phyloP scores from a whole-genome alignment of 1,139 yeast genomes.

The Pichia norvegensis region DNA sequence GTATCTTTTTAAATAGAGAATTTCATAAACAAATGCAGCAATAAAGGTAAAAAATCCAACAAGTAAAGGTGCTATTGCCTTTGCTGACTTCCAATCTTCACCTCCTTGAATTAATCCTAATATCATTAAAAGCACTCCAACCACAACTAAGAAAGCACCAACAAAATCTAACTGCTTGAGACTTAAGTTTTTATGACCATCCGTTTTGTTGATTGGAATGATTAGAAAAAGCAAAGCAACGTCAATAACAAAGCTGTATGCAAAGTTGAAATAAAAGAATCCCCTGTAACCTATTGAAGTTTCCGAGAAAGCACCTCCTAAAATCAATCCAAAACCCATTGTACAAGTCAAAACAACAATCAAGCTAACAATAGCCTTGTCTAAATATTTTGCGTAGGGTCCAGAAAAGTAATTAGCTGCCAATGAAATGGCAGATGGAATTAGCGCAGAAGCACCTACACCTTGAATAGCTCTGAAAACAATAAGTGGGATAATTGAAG shows the following conservation, averaged over 20 bases:
- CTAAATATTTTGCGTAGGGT: constrained; percentile 14
- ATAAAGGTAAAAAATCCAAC: constrained; percentile 25
- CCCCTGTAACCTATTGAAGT: constrained; percentile 29
- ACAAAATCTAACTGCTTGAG: constrained; percentile 25
- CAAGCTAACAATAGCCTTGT: constrained; percentile 23
- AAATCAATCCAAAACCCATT: constrained; percentile 28
- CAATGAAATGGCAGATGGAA: constrained; percentile 30
- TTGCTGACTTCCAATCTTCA: constrained; percentile 27
- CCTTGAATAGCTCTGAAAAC: constrained; percentile 35
- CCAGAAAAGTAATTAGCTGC: constrained; percentile 28
- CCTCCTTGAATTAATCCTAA: constrained; percentile 33
- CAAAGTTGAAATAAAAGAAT: constrained; percentile 29
- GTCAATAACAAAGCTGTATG: constrained; percentile 11
- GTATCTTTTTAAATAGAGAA: constrained; percentile 13
- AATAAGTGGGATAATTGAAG: constrained; percentile 27
- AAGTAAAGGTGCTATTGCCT: constrained; percentile 26
- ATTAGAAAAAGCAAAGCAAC: constrained; percentile 19
- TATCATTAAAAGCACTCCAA: constrained; percentile 28
- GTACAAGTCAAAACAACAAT: constrained; percentile 24
- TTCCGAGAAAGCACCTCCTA: constrained; percentile 33
- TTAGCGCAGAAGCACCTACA: constrained; percentile 30
- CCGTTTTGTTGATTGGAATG: constrained; percentile 22
- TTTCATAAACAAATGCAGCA: constrained; percentile 19
- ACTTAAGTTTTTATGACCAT: constrained; percentile 14
- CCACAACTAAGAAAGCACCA: constrained; percentile 25